Percentiles rank a stretch among this genome's conserved stretches.
These are phyloP conservation scores for Cystobasidium slooffiae DNA, from an alignment of 1,284 basidiomycete species.

Conservation along the genomic window DNA sequence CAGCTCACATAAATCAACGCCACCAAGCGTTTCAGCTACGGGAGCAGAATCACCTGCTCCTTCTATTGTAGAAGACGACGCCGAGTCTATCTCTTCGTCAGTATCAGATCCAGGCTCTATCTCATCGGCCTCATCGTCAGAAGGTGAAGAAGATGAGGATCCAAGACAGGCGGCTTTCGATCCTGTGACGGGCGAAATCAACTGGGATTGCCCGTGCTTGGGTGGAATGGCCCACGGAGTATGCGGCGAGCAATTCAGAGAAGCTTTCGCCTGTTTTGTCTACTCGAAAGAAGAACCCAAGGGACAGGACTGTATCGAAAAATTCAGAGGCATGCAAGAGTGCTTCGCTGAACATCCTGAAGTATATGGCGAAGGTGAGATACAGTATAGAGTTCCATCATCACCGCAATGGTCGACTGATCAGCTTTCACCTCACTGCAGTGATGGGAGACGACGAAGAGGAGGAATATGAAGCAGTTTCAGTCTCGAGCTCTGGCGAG, in stretches of 20 bases:
- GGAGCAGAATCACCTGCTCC: not conserved
- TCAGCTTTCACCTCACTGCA: not conserved
- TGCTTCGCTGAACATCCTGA: constrained; percentile 97
- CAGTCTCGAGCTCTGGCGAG: constrained; percentile 21
- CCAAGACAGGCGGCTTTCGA: constrained; percentile 65
- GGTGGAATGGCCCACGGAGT: constrained; percentile 98
- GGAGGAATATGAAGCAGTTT: constrained; percentile 31
- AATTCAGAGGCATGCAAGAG: constrained; percentile 96
- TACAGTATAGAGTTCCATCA: no score
- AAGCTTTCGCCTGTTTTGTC: constrained; percentile 97
- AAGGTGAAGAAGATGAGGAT: constrained; percentile 39
- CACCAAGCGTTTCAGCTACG: constrained; percentile 28
- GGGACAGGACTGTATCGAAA: constrained; percentile 96
- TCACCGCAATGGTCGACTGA: not conserved
- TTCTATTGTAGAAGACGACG: not conserved
- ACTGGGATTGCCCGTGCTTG: constrained; percentile 97
- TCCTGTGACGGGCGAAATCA: constrained; percentile 95
- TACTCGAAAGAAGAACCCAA: constrained; percentile 94
- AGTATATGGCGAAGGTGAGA: constrained; percentile 85
- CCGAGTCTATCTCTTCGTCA: constrained; percentile 13
- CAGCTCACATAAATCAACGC: constrained; percentile 12
- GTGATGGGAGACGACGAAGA: constrained; percentile 42
- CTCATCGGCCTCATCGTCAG: not conserved
- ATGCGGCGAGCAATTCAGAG: constrained; percentile 90
- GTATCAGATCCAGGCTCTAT: constrained; percentile 33